Base-by-base conservation (phyloP, 768 basidiomycete species). In the Suillus hirtellus region DNA sequence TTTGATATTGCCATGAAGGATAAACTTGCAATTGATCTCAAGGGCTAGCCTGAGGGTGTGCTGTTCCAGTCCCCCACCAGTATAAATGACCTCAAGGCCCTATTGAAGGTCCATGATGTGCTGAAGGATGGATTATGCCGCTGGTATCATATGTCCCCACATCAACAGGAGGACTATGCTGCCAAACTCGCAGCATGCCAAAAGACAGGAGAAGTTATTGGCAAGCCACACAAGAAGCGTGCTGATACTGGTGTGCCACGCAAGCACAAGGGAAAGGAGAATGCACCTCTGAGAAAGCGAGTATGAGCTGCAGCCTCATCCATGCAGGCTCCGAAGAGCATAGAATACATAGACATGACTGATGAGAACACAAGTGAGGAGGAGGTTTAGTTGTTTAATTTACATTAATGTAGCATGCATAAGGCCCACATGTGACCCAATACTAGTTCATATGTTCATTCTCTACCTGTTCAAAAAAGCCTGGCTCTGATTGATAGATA, bases 41-140 rank as follows among this genome's bases (percentile, higher is more conserved):
- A 35, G 10, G 65, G 65, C 5, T 63, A 62, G 65, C 65, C 63
- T 11, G 46, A 52, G 27, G 49, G 10, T 24, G 34, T 65, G 2
- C 46, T 37, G 0, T 65, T 65, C 44, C 38, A 34, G 9, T 63
- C 44, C 40, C 59, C 65, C 12, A 52, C 37, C 8, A 56, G 42
- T 3, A 37, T 65, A 8, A 46, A 43, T 1, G 40, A 34, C 5
- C 31, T 46, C 47, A 27, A 34, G 2, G 34, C 49, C 19, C n/a
- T 63, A 10, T 34, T 47, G 21, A 50, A 49, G 49, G 15, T 65
- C 11, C 21, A 19, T 4, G 34, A 65, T 15, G 42, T 47, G 1
- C 37, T 59, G 31, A 63, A 38, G 47, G 44, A 43, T 19, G 46
- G 49, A 0, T 14, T 34, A 0, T 65, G 65, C 37, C 62, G 19